Conservation (phyloP, 1,284 basidiomycete species). For the Lentinula novae-zelandiae region DNA sequence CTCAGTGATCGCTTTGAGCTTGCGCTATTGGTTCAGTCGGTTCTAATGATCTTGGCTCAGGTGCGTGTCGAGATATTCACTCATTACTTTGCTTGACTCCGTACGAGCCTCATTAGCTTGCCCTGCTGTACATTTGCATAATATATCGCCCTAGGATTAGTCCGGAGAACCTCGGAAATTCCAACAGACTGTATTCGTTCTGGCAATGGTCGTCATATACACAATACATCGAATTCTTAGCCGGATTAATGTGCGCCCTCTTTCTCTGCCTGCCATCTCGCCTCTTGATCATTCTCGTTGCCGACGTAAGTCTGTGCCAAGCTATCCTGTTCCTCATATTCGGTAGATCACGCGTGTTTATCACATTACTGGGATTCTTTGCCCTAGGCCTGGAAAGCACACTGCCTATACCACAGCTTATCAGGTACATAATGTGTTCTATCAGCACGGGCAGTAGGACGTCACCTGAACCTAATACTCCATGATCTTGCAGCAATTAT, state of each 20-base stretch:
- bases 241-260: constrained; percentile 63
- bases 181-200: constrained; percentile 70
- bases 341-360: constrained; percentile 58
- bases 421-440: constrained; percentile 44
- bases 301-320: constrained; percentile 56
- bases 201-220: constrained; percentile 83
- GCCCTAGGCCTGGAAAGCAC: constrained; percentile 81
- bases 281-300: not conserved
- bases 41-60: constrained; percentile 80
- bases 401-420: constrained; percentile 76
- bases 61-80: constrained; percentile 33
- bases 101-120: constrained; percentile 43
- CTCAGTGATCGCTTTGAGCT: constrained; percentile 66
- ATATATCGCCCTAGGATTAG: constrained; percentile 57
- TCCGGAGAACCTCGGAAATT: constrained; percentile 54
- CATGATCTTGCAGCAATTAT: constrained; percentile 55
- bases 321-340: constrained; percentile 75
- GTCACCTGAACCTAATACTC: not conserved
- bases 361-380: constrained; percentile 71
- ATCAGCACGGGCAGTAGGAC: not conserved
- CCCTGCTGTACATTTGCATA: constrained; percentile 76
- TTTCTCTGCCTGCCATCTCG: constrained; percentile 7
- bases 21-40: constrained; percentile 70
- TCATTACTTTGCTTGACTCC: constrained; percentile 2
- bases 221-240: constrained; percentile 80